Evolutionary conservation across 2,329 filamentous ascomycete species (phyloP), one percentile per base, ranked within the genome.

Genomic region (Rhinocladiella similis): DNA sequence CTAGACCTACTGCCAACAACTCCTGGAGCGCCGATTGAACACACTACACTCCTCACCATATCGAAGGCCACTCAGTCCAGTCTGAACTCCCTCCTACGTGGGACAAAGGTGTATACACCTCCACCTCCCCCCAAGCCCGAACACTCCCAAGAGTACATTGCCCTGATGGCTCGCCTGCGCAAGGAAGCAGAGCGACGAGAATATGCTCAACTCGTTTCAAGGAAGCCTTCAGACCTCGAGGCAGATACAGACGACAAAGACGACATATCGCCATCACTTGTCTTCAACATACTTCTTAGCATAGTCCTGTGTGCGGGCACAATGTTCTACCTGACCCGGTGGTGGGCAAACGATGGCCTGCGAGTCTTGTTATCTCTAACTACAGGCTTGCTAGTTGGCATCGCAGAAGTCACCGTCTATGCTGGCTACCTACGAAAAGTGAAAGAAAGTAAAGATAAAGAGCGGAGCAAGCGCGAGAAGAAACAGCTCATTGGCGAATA

Each of bases 271-370:
- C 73, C 75, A 0, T 75, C 73, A 41, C 78, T 97, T 6, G 91
- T 97, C 50, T 80, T 96, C 66, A 99, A 97, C 71, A 91, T 97
- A 49, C 75, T 97, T 38, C 80, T 96, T 51, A 96, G 90, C 50
- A 89, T 97, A 51, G 76, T 93, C 2, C 90, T 92, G 43, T 78
- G 77, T n/a, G 76, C 75, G 20, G 74, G 75, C 52, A 73, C 74
- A 25, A 73, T 75, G 2, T 80, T 76, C 60, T 75, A 74, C 70
- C 71, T 73, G 10, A 65, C 65, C 2, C 46, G 62, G 14, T 66
- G 59, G 60, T 66, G 63, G 63, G 18, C 53, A 1, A 66, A 63
- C 36, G 63, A 63, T 38, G 65, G 63, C 16, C 25, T 65, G 39
- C 47, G 72, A 13, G 74, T 78, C 12, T 62, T 78, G 9, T 42